Evolutionary conservation across 2,329 filamentous ascomycete genomes (phyloP).

Genomic region (Monosporascus sp.): DNA sequence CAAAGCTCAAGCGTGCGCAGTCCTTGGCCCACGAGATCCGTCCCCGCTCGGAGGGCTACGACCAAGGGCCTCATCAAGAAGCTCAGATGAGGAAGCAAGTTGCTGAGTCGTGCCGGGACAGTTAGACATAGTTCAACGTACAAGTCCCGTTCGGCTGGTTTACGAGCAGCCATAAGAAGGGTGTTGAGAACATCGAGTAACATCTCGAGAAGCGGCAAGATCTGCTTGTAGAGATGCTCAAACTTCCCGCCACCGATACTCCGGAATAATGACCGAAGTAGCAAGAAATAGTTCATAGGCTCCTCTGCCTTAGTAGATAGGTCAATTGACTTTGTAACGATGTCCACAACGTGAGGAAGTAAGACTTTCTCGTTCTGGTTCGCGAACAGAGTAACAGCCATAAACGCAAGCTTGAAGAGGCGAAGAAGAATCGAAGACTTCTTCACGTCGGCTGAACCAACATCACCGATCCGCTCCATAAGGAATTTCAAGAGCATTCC

Average conservation of each 20-base stretch:
- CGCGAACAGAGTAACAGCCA: slow-evolving; percentile 96
- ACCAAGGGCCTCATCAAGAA: slow-evolving; percentile 96
- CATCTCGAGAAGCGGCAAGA: slow-evolving; percentile 94
- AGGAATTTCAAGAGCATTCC: slow-evolving; percentile 97
- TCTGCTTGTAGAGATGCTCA: slow-evolving; percentile 97
- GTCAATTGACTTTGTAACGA: slow-evolving; percentile 96
- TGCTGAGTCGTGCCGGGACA: slow-evolving; percentile 88
- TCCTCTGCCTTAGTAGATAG: slow-evolving; percentile 92
- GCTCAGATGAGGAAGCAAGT: slow-evolving; percentile 88
- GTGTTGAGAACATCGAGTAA: slow-evolving; percentile 96
- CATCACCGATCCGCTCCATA: slow-evolving; percentile 93
- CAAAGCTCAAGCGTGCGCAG: slow-evolving; percentile 91
- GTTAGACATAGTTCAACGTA: slow-evolving; percentile 97
- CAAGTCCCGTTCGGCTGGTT: slow-evolving; percentile 84
- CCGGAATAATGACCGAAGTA: slow-evolving; percentile 85
- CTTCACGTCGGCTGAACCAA: slow-evolving; percentile 85
- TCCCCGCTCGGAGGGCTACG: slow-evolving; percentile 86
- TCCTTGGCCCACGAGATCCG: slow-evolving; percentile 90
- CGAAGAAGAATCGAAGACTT: slow-evolving; percentile 89
- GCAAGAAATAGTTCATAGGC: slow-evolving; percentile 96
- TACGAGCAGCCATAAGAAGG: slow-evolving; percentile 81
- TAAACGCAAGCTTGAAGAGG: slow-evolving; percentile 96
- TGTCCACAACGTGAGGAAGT: slow-evolving; percentile 91
- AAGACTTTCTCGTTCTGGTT: slow-evolving; percentile 93
- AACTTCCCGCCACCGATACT: slow-evolving; percentile 97